phyloP scores from a whole-genome alignment of 768 basidiomycete species.

The Collybia mongolica region DNA sequence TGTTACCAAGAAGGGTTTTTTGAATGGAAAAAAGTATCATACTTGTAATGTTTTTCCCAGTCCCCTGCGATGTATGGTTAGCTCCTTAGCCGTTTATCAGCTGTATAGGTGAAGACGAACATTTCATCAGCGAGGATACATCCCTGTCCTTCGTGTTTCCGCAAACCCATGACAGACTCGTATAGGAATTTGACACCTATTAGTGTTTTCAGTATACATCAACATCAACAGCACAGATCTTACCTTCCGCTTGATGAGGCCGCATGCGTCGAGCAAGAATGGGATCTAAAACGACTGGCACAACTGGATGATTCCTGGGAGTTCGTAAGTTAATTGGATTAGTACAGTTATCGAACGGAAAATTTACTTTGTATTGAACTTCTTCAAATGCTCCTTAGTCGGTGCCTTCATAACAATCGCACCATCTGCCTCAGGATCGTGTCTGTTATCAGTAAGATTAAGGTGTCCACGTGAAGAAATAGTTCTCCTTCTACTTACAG shows the following conservation, averaged over 20 bases:
- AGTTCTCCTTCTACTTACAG: conserved; percentile 38
- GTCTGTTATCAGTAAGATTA: conserved; percentile 36
- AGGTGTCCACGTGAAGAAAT: neutral
- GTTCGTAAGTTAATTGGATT: conserved; percentile 1
- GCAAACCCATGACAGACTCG: conserved; percentile 92
- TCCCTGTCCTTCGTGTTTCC: conserved; percentile 88
- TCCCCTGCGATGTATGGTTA: conserved; percentile 53
- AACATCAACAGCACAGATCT: neutral
- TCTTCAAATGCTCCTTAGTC: conserved; percentile 59
- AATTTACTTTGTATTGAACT: conserved; percentile 68
- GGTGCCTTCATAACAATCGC: conserved; percentile 89
- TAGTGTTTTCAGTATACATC: neutral
- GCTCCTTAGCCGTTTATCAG: neutral
- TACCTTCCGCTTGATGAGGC: conserved; percentile 89
- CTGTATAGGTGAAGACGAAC: conserved; percentile 35
- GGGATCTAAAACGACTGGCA: conserved; percentile 90
- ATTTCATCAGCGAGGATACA: conserved; percentile 98
- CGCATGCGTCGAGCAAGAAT: conserved; percentile 73
- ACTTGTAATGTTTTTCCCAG: conserved; percentile 95
- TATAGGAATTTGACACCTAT: conserved; percentile 87
- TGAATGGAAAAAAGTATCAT: neutral
- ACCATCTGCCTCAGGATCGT: conserved; percentile 72
- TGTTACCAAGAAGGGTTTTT: neutral
- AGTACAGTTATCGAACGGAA: neutral
- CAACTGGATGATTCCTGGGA: conserved; percentile 57